These are phyloP conservation scores for Wickerhamomyces xylosicus DNA, from an alignment of 805 yeast species.

Conservation along the genomic window DNA sequence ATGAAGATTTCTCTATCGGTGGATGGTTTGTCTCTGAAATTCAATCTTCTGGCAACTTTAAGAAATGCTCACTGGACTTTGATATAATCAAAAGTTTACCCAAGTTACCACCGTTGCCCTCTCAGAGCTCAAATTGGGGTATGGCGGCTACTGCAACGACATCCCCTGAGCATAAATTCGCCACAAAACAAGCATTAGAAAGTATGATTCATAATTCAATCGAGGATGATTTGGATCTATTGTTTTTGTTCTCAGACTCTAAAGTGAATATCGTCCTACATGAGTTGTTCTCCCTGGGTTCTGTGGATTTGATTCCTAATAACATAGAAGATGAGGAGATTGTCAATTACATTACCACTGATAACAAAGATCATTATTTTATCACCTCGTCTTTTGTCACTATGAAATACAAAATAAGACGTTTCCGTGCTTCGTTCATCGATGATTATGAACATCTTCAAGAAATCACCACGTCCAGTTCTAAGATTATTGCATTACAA, in stretches of 20 bases:
- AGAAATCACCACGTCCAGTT: slow-evolving; percentile 8
- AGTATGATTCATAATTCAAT: slow-evolving; percentile 15
- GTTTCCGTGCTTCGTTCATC: slow-evolving; percentile 7
- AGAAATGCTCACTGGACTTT: slow-evolving; percentile 13
- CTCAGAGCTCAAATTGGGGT: slow-evolving; percentile 1
- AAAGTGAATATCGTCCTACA: slow-evolving; percentile 21
- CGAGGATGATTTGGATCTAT: slow-evolving; percentile 15
- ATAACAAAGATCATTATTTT: slow-evolving; percentile 9
- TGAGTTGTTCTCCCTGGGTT: slow-evolving; percentile 24
- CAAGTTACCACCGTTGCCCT: slow-evolving; percentile 22
- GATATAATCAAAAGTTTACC: slow-evolving; percentile 27
- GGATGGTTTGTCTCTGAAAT: slow-evolving; percentile 11
- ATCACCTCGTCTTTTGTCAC: slow-evolving; percentile 14
- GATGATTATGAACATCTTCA: slow-evolving; percentile 8
- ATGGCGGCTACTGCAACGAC: too few relatives aligned
- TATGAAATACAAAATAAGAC: slow-evolving; percentile 11
- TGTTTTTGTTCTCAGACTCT: slow-evolving; percentile 17
- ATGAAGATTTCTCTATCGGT: slow-evolving; percentile 6
- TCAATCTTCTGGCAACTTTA: too few relatives aligned
- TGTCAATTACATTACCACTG: slow-evolving; percentile 5
- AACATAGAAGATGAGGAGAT: slow-evolving; percentile 13
- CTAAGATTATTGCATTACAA: slow-evolving; percentile 18
- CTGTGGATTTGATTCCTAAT: slow-evolving; percentile 4
- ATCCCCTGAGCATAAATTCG: slow-evolving; percentile 9
- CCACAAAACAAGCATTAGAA: slow-evolving; percentile 21